Evolutionary conservation across 192 early-diverging fungal species (phyloP), one percentile per base, ranked within the genome.

Genomic region (Coemansia erecta): DNA sequence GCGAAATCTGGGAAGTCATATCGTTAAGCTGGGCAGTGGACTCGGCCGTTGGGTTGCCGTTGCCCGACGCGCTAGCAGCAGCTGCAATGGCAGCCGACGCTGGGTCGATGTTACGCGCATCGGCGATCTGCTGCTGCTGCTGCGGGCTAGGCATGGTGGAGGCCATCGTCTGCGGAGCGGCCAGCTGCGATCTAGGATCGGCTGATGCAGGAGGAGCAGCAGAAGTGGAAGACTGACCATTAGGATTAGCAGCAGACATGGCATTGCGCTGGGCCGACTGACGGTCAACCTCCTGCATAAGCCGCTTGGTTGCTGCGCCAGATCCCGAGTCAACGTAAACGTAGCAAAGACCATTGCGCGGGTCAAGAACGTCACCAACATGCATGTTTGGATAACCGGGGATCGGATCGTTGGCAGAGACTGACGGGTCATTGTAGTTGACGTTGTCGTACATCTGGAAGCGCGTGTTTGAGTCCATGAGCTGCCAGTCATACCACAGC

Each of bases 401-500:
- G 9, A 79, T 51, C n/a, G 40, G 8, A 54, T 74, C 72, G 19
- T 82, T 65, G 26, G 58, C 37, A 2, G 54, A 64, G 13, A 74
- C 76, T 2, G 55, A 22, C 0, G 54, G 56, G 22, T 69, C 71
- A 14, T 66, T 43, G 48, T 70, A 69, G 64, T 77, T 75, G 64
- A 56, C 62, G 26, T 58, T 68, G 58, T 72, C 68, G 68, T 73
- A 77, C 54, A 82, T 44, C 54, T 66, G 51, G 65, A 73, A 70
- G 23, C 80, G 80, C 19, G 60, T 48, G 35, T 64, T 57, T 35
- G 72, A 70, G 26, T 62, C 57, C 69, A 72, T 65, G 51, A 72
- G 42, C 73, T 86, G 85, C 82, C 83, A 85, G 60, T 70, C 63
- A 58, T 68, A 79, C 81, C 81, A 86, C 21, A 86, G 66, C 61